A percentile compares a stretch with the other conserved stretches of the same genome.
phyloP scores from a whole-genome alignment of 495 filamentous ascomycete genomes.

The Xylaria longipes region DNA sequence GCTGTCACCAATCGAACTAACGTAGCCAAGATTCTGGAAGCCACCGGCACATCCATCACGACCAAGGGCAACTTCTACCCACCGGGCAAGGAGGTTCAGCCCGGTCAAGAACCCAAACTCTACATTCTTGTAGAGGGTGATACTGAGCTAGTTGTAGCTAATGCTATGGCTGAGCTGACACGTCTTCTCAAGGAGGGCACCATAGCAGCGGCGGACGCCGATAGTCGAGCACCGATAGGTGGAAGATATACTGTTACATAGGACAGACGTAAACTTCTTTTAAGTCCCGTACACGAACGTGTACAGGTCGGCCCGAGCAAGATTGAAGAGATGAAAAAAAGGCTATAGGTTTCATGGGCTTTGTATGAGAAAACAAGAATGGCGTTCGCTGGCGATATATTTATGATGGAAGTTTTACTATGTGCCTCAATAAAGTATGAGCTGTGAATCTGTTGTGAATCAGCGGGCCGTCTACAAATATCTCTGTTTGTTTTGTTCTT shows the following conservation, averaged over 20 bases:
- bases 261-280: neutral
- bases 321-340: neutral
- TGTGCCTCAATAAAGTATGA: neutral
- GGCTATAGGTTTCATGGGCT: neutral
- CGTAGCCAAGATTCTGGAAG: conserved; percentile 96
- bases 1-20: conserved; percentile 99
- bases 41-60: conserved; percentile 94
- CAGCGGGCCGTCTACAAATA: neutral
- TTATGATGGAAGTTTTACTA: neutral
- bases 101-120: conserved; percentile 81
- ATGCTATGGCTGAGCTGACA: conserved; percentile 90
- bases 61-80: conserved; percentile 94
- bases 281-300: neutral
- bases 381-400: conserved; percentile 9
- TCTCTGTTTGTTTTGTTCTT: neutral
- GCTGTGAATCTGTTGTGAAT: neutral
- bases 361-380: conserved; percentile 10
- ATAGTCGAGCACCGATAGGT: conserved; percentile 77
- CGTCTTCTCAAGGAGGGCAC: conserved; percentile 91
- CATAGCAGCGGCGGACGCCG: conserved; percentile 83
- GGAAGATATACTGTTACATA: conserved; percentile 92
- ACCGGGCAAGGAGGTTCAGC: conserved; percentile 76
- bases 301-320: neutral
- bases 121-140: conserved; percentile 98
- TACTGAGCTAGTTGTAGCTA: conserved; percentile 88